phyloP scores from a whole-genome alignment of 345 rosid species.

The Ailanthus altissimus region DNA sequence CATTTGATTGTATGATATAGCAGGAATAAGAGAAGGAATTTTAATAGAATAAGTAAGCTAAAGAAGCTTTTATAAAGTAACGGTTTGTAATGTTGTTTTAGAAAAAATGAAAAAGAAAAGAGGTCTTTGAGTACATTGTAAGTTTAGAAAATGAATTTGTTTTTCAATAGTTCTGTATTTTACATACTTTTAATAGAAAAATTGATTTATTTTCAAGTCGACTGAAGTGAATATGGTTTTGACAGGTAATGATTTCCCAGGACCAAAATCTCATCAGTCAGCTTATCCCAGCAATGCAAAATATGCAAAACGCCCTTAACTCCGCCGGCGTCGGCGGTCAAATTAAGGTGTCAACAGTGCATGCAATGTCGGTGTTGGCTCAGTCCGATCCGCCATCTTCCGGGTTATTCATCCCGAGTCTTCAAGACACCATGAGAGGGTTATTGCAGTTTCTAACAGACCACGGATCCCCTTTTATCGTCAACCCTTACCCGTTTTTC shows the following conservation, averaged over 20 bases:
- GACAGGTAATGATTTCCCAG: slow-evolving; percentile 64
- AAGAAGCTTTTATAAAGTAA: background rate
- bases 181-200: background rate
- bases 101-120: background rate
- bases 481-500: slow-evolving; percentile 94
- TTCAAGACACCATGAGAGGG: slow-evolving; percentile 56
- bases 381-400: slow-evolving; percentile 88
- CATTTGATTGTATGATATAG: background rate
- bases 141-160: background rate
- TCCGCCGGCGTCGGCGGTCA: slow-evolving; percentile 72
- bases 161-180: background rate
- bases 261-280: slow-evolving; percentile 71
- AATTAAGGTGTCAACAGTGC: slow-evolving; percentile 86
- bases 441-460: slow-evolving; percentile 68
- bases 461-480: slow-evolving; percentile 68
- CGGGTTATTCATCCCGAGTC: slow-evolving; percentile 58
- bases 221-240: background rate
- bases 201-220: background rate
- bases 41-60: background rate
- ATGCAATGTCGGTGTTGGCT: slow-evolving; percentile 76
- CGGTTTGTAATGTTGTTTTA: background rate
- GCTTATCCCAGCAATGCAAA: slow-evolving; percentile 85
- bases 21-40: background rate
- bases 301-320: slow-evolving; percentile 70
- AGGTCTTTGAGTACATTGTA: too few species aligned